Percentiles rank a stretch among this genome's conserved stretches.
Conservation (phyloP, 306 rosid genomes). For the Erythrophleum fordii region DNA sequence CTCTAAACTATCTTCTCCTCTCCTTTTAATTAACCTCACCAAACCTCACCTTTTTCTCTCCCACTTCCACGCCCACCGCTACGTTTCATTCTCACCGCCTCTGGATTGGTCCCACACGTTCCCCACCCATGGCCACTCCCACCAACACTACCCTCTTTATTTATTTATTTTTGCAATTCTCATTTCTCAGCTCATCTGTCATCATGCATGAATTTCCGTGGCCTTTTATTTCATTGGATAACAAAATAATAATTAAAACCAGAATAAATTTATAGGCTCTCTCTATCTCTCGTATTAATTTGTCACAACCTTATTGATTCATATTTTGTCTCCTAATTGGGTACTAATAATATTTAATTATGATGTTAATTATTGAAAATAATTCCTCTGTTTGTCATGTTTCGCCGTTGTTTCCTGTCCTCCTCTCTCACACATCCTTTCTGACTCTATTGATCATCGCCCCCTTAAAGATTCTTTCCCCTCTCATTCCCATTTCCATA, state of each 20-base stretch:
- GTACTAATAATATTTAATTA: not conserved
- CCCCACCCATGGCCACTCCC: not conserved
- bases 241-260: not conserved
- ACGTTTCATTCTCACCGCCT: too few species aligned
- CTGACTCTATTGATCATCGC: slow-evolving; percentile 41
- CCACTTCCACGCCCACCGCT: too few species aligned
- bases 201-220: not conserved
- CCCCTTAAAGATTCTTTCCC: slow-evolving; percentile 51
- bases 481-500: not conserved
- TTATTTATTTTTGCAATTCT: not conserved
- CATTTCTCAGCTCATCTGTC: not conserved
- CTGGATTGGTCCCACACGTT: not conserved
- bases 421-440: too few species aligned
- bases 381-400: slow-evolving; percentile 52
- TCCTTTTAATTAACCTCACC: not conserved
- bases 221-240: not conserved
- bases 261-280: not conserved
- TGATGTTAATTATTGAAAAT: slow-evolving; percentile 19
- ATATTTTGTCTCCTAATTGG: not conserved
- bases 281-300: not conserved
- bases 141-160: not conserved
- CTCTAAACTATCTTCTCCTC: not conserved
- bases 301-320: not conserved
- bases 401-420: slow-evolving; percentile 59
- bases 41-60: not conserved